These are phyloP conservation scores for Aspergillus bombycis DNA, from an alignment of 2,329 filamentous ascomycete genomes.

Conservation along the genomic window DNA sequence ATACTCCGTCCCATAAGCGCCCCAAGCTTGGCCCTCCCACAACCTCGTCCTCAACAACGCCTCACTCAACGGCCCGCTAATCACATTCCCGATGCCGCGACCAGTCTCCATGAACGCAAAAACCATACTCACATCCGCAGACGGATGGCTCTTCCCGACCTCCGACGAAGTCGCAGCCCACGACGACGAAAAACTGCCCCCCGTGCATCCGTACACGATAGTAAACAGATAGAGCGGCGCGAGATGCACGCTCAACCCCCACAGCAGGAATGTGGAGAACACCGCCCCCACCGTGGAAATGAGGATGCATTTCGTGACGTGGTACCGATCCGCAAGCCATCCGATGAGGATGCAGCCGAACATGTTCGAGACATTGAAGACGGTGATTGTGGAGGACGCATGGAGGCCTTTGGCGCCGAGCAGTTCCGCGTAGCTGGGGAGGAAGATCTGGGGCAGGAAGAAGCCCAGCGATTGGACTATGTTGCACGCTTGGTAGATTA, in stretches of 20 bases:
- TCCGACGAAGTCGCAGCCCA: constrained; percentile 52
- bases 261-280: constrained; percentile 48
- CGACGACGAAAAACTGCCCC: constrained; percentile 45
- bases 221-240: constrained; percentile 45
- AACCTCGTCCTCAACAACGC: constrained; percentile 29
- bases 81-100: constrained; percentile 55
- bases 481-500: constrained; percentile 52
- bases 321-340: constrained; percentile 45
- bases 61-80: constrained; percentile 56
- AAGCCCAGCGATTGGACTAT: constrained; percentile 40
- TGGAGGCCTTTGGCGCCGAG: constrained; percentile 28
- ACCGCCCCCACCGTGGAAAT: constrained; percentile 47
- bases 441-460: constrained; percentile 43
- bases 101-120: constrained; percentile 54
- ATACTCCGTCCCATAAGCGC: constrained; percentile 32
- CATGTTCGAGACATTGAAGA: constrained; percentile 35
- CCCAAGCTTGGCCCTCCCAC: constrained; percentile 20
- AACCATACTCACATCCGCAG: constrained; percentile 51
- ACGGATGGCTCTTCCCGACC: constrained; percentile 38
- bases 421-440: constrained; percentile 40
- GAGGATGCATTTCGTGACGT: constrained; percentile 43
- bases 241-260: constrained; percentile 51
- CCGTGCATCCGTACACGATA: constrained; percentile 50
- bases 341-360: constrained; percentile 41
- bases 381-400: constrained; percentile 34